Evolutionary conservation across 805 yeast species (phyloP).

Genomic region (Yamadazyma endophytica): DNA sequence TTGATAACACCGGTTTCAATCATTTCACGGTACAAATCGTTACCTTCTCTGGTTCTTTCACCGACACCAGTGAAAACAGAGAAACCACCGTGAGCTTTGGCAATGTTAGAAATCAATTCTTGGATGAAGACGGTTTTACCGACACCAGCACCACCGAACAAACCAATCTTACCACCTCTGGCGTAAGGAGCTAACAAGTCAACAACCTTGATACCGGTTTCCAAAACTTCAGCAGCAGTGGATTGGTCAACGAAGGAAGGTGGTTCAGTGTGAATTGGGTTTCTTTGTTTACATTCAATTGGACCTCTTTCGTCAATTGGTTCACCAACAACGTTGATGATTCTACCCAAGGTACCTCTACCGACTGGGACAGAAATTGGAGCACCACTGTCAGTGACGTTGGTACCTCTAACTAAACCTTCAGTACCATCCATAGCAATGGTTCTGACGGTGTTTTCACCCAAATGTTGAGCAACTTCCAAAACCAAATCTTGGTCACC

Average conservation of each 20-base stretch:
- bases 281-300: conserved; percentile 83
- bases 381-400: conserved; percentile 91
- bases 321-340: conserved; percentile 97
- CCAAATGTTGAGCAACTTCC: conserved; percentile 99
- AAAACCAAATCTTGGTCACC: conserved; percentile 78
- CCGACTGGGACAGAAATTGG: conserved; percentile 99
- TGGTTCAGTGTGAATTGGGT: conserved; percentile 99
- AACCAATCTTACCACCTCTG: conserved; percentile 99
- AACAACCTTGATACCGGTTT: conserved; percentile 99
- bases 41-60: conserved; percentile 99
- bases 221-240: conserved; percentile 95
- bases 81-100: conserved; percentile 99
- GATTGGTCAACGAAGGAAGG: conserved; percentile 96
- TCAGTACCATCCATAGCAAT: conserved; percentile 99
- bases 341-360: conserved; percentile 98
- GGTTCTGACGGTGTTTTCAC: conserved; percentile 99
- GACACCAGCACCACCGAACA: conserved; percentile 99
- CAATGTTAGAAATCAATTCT: conserved; percentile 99
- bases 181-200: conserved; percentile 99
- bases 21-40: conserved; percentile 99
- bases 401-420: conserved; percentile 97
- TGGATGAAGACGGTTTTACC: conserved; percentile 99
- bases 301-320: conserved; percentile 99
- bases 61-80: conserved; percentile 99
- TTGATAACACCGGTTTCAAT: conserved; percentile 99